Base-by-base conservation (phyloP, 352 stramenopile species). In the Globisporangium barbulae region DNA sequence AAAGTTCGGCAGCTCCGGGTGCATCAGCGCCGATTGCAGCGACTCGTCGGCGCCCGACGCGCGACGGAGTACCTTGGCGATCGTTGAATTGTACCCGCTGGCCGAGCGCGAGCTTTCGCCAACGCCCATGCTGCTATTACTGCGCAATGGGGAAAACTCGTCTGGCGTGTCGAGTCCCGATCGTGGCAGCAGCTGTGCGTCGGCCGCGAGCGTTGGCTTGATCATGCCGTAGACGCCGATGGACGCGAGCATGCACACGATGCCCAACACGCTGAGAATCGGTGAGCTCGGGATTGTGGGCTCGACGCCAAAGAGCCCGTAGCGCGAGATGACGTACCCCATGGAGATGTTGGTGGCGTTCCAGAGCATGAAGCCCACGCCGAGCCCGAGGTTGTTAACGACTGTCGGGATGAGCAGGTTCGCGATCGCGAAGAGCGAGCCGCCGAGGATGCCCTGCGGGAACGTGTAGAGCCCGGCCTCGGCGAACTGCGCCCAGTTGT, bases 331-430 rank as follows among this genome's bases (percentile, higher is more conserved):
- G 47, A 86, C 78, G 68, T 92, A 94, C 35, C 83, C 85, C 59
- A 93, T 75, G 19, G 81, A 78, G 69, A 94, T 90, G 69, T 92
- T 94, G 50, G 84, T 90, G 45, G 79, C 83, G 69, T 94, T 94
- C 85, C 85, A 94, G 54, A 94, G 73, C 83, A 93, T 93, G 58
- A 94, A 94, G 62, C 85, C 85, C 33, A 94, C 71, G 6, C 85
- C 85, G 0, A 94, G 69, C 0, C 85, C 85, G 12, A 94, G 74
- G 6, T 75, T 90, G 61, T 94, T 94, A 69, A 94, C 85, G 45
- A 94, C 85, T 10, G 85, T 94, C 13, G 85, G 85, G 63, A 94
- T 94, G 30, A 94, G 69, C 39, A 94, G 52, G 47, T 94, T 94
- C 55, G 85, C 85, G 33, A 93, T 77, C 8, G 83, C 85, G 59